Evolutionary conservation across 208 protist genomes (phyloP).

Genomic region (Trypanosoma cruzi): DNA sequence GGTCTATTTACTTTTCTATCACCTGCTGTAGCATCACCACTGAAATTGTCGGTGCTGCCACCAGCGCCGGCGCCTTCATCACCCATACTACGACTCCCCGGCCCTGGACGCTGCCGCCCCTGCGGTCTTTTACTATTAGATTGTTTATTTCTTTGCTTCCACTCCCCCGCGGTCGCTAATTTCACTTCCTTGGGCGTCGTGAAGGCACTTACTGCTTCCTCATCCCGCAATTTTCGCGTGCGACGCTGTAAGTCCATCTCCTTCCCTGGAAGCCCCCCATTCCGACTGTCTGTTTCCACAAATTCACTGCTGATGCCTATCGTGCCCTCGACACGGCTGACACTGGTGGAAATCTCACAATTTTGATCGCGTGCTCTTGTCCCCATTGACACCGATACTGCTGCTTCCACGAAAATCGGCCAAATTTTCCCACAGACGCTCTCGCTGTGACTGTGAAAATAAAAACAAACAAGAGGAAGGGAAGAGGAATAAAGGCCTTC

Average conservation of each 20-base stretch:
- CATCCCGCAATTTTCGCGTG: slow-evolving; percentile 21
- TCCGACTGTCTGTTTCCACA: not conserved
- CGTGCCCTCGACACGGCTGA: slow-evolving; percentile 6
- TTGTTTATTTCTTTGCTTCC: not conserved
- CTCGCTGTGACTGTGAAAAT: not conserved
- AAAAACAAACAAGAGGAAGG: not conserved
- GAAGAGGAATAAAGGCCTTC: not conserved
- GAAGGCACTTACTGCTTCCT: slow-evolving; percentile 9
- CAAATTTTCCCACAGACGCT: not conserved
- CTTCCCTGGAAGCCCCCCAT: slow-evolving; percentile 9
- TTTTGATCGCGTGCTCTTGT: not conserved
- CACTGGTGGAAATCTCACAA: not conserved
- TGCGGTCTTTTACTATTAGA: not conserved
- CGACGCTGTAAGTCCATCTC: slow-evolving; percentile 23
- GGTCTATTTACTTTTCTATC: not conserved
- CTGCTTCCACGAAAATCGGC: too few relatives aligned
- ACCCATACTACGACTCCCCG: not conserved
- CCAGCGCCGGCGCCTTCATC: not conserved
- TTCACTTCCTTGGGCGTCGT: not conserved
- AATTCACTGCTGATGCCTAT: not conserved
- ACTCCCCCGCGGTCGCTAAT: not conserved
- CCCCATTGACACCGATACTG: not conserved
- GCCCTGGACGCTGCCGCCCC: not conserved
- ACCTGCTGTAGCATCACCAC: not conserved
- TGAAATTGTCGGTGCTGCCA: not conserved